Evolutionary conservation across 176 grass and related monocot genomes (phyloP), one percentile per base, ranked within the genome.

Genomic region (Microstegium vimineum): DNA sequence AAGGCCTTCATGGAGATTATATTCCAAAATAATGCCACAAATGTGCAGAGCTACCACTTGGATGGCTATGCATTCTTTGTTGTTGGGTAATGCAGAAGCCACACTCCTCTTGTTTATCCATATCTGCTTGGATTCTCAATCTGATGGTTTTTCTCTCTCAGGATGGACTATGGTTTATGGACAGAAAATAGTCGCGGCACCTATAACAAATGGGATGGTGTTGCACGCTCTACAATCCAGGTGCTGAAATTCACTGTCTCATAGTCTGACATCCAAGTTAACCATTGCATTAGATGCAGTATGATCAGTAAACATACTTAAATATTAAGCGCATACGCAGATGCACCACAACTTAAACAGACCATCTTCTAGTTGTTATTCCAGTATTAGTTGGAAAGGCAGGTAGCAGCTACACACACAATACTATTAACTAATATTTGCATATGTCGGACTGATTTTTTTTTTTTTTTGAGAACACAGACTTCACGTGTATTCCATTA

Each of bases 171-270:
- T 27, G 95, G 95, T 76, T 56, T 77, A 25, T 98, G 95, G 95
- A 98, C 92, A 41, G 95, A 98, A 16, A 98, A 91, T 67, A 95
- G 92, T 59, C 93, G 92, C 1, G 84, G 95, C 31, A 93, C 92
- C 17, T 98, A 98, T 65, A 98, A 98, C 75, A 98, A 98, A 91
- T 98, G 95, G 95, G 95, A 98, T 85, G 95, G 95, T 38, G 95
- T 98, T 80, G 95, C 92, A 79, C 92, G 92, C 30, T 90, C 91
- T 59, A 98, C 95, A 77, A 90, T 89, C 61, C 95, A 98, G 88
- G 92, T 98, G 28, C 42, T 69, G 26, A 57, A 81, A 32, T 70
- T 38, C 11, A 10, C 15, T 30, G 33, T 28, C 6, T n/a, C 20
- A 1, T 59, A 45, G 10, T 49, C 37, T 31, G 37, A 52, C 71